A percentile compares a stretch with the other conserved stretches of the same genome.
Conservation (phyloP, 768 basidiomycete species). For the Jaapia argillacea region DNA sequence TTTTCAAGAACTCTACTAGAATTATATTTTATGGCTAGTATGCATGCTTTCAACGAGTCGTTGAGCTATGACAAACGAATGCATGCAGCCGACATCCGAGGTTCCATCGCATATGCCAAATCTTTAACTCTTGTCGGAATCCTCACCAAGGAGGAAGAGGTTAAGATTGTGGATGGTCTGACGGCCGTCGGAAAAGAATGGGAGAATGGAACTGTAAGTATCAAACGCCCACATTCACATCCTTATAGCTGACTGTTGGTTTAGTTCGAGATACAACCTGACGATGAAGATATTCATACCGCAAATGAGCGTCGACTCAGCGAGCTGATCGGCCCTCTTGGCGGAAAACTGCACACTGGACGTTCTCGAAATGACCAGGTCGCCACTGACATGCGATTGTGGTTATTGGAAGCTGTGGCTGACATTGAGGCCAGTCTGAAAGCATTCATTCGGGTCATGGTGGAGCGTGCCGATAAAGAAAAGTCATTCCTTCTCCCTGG, state of each 20-base stretch:
- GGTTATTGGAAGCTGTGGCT: constrained; percentile 76
- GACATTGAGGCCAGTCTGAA: constrained; percentile 61
- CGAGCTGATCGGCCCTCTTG: constrained; percentile 86
- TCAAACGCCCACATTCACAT: background rate
- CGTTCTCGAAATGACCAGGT: constrained; percentile 98
- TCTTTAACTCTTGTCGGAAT: constrained; percentile 75
- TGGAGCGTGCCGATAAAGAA: constrained; percentile 89
- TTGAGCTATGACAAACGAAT: constrained; percentile 91
- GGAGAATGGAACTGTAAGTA: constrained; percentile 62
- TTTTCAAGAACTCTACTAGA: too few species aligned
- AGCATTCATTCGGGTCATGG: constrained; percentile 78
- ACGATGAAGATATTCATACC: constrained; percentile 98
- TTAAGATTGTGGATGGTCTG: constrained; percentile 65
- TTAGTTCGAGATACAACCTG: constrained; percentile 69
- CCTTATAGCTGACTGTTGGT: background rate
- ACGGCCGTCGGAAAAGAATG: constrained; percentile 75
- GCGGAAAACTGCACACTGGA: constrained; percentile 95
- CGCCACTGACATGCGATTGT: constrained; percentile 95
- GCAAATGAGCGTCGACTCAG: constrained; percentile 93
- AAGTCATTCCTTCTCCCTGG: constrained; percentile 87
- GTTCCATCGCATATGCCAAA: constrained; percentile 95
- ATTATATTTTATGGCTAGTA: constrained; percentile 42
- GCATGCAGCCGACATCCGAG: constrained; percentile 84
- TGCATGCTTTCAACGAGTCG: constrained; percentile 98
- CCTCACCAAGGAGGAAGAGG: constrained; percentile 66